Evolutionary conservation across 106 monocot species (phyloP), one percentile per base, ranked within the genome.

Genomic region (Apostasia shenzhenica): DNA sequence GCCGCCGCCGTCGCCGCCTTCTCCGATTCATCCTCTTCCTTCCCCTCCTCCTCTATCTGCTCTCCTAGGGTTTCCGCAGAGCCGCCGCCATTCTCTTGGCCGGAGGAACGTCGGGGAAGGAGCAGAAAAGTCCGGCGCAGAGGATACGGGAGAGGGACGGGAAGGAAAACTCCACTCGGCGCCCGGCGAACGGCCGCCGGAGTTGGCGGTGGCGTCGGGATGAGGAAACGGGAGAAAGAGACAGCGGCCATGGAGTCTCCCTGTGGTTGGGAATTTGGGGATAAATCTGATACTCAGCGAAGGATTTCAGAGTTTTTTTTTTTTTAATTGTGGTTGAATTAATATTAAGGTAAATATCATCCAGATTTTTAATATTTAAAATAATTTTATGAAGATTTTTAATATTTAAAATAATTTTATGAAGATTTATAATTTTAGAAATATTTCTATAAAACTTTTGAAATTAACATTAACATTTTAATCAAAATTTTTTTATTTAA

Each of bases 1-100:
- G 75, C 74, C 1, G 77, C 77, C 79, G 67, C 74, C 39, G 67
- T 69, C 47, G 72, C 55, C 48, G 59, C 12, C 0, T 51, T 7
- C 39, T 67, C 39, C 39, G 42, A 51, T 0, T 59, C 48, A 42
- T 75, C 55, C 55, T 5, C 55, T 4, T 37, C 12, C 1, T 8
- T 72, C 6, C 2, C 47, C 6, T 7, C 48, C 50, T 2, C 57
- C 46, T 48, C 45, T 59, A 13, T 56, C 26, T 14, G 9, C 49
- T 45, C 68, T 12, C 14, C 49, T n/a, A 50, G 40, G 42, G 54
- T 73, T 26, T 77, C 71, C 40, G 69, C 66, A 11, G 73, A 44
- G 52, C 37, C 63, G 62, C 2, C 43, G 51, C 14, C 59, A 59
- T 73, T 70, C 3, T 76, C 74, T 26, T 68, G 62, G 44, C 14